Evolutionary conservation across 768 basidiomycete species (phyloP).

Genomic region (Tricholoma sp.): DNA sequence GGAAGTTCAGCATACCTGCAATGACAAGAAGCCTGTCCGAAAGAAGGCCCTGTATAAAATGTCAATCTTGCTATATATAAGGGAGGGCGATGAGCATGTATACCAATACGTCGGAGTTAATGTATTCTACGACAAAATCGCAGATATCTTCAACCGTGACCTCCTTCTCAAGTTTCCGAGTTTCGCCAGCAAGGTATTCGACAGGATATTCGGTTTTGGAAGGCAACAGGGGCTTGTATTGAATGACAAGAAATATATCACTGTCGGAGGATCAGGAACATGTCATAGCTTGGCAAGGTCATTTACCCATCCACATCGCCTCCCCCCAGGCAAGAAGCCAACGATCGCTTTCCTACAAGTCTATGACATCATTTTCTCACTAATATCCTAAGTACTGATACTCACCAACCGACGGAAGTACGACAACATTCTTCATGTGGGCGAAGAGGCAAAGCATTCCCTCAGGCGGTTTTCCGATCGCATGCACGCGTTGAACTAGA

Average conservation of each 20-base stretch:
- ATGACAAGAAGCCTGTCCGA: conserved; percentile 66
- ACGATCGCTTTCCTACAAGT: conserved; percentile 47
- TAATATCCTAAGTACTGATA: background rate
- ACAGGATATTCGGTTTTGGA: conserved; percentile 45
- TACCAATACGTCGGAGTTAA: conserved; percentile 78
- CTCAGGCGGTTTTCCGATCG: conserved; percentile 65
- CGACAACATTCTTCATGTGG: conserved; percentile 64
- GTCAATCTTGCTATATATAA: background rate
- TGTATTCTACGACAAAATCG: conserved; percentile 79
- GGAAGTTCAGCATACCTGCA: conserved; percentile 45
- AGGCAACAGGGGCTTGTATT: conserved; percentile 51
- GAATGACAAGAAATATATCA: conserved; percentile 60
- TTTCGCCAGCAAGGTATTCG: conserved; percentile 36
- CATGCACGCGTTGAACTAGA: conserved; percentile 63
- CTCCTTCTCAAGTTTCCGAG: conserved; percentile 38
- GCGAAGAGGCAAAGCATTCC: conserved; percentile 52
- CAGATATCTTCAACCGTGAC: conserved; percentile 68
- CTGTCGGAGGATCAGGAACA: conserved; percentile 26
- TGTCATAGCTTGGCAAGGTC: background rate
- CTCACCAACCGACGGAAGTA: conserved; percentile 60
- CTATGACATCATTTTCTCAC: background rate
- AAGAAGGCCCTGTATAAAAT: conserved; percentile 50
- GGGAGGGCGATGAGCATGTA: conserved; percentile 14
- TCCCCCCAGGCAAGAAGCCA: conserved; percentile 67
- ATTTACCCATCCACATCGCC: conserved; percentile 78